Percentiles rank a stretch among this genome's conserved stretches.
Conservation (phyloP, 2,329 filamentous ascomycete species). For the Fusarium odoratissimum region DNA sequence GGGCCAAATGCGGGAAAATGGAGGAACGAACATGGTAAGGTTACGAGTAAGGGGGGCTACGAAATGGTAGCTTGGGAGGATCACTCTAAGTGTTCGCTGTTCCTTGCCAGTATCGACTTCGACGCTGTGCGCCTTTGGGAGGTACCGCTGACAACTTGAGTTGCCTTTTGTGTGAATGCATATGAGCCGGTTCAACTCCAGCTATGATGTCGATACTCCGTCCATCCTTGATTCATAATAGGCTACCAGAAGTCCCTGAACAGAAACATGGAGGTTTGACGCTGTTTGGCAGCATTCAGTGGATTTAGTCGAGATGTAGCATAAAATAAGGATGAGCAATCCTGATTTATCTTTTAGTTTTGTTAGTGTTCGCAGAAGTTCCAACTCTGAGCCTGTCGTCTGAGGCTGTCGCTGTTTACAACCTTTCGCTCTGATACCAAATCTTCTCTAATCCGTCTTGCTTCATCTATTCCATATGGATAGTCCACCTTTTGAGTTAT, state of each 20-base stretch:
- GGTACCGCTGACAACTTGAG: slow-evolving; percentile 8
- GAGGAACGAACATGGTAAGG: slow-evolving; percentile 22
- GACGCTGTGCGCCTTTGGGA: slow-evolving; percentile 26
- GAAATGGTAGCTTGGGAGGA: slow-evolving; percentile 26
- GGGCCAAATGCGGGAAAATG: neutral
- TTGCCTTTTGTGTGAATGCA: neutral
- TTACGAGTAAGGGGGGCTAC: neutral
- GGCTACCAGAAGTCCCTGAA: neutral
- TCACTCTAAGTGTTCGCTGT: neutral
- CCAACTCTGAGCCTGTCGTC: neutral
- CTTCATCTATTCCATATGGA: slow-evolving; percentile 14
- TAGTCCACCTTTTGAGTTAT: neutral
- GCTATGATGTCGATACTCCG: too few species aligned
- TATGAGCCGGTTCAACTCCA: neutral
- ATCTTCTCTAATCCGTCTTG: slow-evolving; percentile 7
- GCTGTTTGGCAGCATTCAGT: too few species aligned
- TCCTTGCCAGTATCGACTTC: slow-evolving; percentile 16
- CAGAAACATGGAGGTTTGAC: neutral
- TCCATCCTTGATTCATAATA: neutral
- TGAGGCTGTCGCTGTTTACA: neutral
- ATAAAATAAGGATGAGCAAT: too few species aligned
- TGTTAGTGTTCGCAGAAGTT: neutral
- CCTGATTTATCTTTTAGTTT: neutral
- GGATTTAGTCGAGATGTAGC: neutral
- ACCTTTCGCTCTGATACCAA: slow-evolving; percentile 20